Percentiles rank a stretch among this genome's conserved stretches.
phyloP scores from a whole-genome alignment of 2,329 filamentous ascomycete species.

The Paracoccidioides brasiliensis region DNA sequence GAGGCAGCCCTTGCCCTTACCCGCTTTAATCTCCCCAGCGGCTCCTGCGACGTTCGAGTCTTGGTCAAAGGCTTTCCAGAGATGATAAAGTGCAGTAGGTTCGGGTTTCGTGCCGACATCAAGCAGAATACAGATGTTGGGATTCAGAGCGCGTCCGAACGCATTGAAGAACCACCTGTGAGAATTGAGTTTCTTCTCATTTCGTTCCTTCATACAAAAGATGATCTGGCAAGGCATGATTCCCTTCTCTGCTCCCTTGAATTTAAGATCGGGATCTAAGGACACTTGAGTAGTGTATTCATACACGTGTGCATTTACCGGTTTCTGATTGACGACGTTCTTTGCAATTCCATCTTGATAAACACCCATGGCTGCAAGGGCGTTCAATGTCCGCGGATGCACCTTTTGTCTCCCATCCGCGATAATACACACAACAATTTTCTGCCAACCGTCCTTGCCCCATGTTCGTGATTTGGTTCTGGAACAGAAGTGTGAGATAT shows the following conservation, averaged over 20 bases:
- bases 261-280: slow-evolving; percentile 86
- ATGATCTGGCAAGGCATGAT: slow-evolving; percentile 98
- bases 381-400: slow-evolving; percentile 84
- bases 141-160: slow-evolving; percentile 80
- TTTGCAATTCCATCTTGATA: slow-evolving; percentile 98
- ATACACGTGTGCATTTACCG: slow-evolving; percentile 93
- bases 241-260: slow-evolving; percentile 97
- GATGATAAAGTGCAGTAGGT: slow-evolving; percentile 80
- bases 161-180: slow-evolving; percentile 99
- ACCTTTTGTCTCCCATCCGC: slow-evolving; percentile 90
- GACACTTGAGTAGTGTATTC: slow-evolving; percentile 98
- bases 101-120: slow-evolving; percentile 93
- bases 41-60: slow-evolving; percentile 96
- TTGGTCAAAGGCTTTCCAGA: slow-evolving; percentile 98
- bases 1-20: slow-evolving; percentile 72
- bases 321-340: slow-evolving; percentile 91
- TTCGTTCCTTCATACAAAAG: slow-evolving; percentile 96
- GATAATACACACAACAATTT: slow-evolving; percentile 96
- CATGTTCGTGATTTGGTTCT: slow-evolving; percentile 85
- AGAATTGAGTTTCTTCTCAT: slow-evolving; percentile 93
- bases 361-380: slow-evolving; percentile 88
- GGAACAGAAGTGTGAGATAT: slow-evolving; percentile 91
- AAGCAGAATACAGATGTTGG: slow-evolving; percentile 91
- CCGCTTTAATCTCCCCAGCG: slow-evolving; percentile 94
- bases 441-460: slow-evolving; percentile 97